phyloP scores from a whole-genome alignment of 176 grass and related monocot species.

The Paspalum vaginatum region DNA sequence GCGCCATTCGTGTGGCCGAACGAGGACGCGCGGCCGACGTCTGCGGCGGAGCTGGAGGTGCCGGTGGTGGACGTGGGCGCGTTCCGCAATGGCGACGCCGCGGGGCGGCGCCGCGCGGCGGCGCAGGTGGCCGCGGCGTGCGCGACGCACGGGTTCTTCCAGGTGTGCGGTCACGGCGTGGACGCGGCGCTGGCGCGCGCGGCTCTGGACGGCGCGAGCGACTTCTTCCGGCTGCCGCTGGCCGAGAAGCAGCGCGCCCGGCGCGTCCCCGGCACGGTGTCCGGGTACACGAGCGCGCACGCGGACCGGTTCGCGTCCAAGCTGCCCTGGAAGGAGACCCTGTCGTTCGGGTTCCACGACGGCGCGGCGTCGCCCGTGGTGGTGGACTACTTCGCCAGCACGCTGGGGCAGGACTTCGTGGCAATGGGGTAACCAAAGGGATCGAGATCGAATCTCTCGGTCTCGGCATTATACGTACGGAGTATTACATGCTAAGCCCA shows the following conservation, averaged over 20 bases:
- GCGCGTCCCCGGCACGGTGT: conserved; percentile 62
- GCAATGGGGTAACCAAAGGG: conserved; percentile 85
- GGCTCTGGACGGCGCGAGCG: conserved; percentile 52
- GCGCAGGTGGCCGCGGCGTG: conserved; percentile 58
- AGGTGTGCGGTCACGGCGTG: conserved; percentile 74
- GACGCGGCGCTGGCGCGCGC: conserved; percentile 37
- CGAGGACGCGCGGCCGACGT: conserved; percentile 38
- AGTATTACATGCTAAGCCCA: too few relatives aligned
- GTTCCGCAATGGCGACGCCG: conserved; percentile 51
- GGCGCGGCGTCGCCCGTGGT: conserved; percentile 40
- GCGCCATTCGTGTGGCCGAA: conserved; percentile 73
- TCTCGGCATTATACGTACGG: too few relatives aligned
- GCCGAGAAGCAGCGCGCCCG: conserved; percentile 57
- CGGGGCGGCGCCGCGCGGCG: conserved; percentile 39
- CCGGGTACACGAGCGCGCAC: conserved; percentile 86
- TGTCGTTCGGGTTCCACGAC: conserved; percentile 76
- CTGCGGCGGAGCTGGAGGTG: conserved; percentile 38
- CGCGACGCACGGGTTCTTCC: conserved; percentile 80
- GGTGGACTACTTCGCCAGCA: conserved; percentile 74
- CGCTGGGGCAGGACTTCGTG: conserved; percentile 66
- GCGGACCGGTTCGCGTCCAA: conserved; percentile 78
- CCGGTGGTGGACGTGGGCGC: conserved; percentile 72
- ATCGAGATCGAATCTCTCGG: too few relatives aligned
- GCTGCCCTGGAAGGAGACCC: conserved; percentile 96
- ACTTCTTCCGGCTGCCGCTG: conserved; percentile 76